Evolutionary conservation across 805 yeast genomes (phyloP), one percentile per base, ranked within the genome.

Genomic region (Komagataella phaffii): DNA sequence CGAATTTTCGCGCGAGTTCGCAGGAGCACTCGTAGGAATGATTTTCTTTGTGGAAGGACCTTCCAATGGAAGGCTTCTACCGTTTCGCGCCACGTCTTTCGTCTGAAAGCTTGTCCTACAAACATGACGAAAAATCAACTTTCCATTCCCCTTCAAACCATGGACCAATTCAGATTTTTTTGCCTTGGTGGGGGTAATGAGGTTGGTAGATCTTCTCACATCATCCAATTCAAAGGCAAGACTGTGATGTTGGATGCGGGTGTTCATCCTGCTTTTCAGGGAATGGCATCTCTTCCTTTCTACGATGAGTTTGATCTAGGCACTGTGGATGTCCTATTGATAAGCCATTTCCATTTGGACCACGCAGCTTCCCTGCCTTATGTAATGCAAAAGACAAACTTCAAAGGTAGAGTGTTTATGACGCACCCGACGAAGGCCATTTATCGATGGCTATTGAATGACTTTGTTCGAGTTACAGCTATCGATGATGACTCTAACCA

Each of bases 341-440:
- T 93, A 54, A 86, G 96, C 58, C 99, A 93, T 66, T 93, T 93
- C 74, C 99, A 93, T 67, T 73, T 93, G 62, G 99, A 93, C 64
- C 99, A 93, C 66, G 98, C 98, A 1, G 99, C 98, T 0, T 88
- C 97, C 0, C 73, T 93, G 52, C 99, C 99, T 0, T 93, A 90
- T 61, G 98, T 93, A 47, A 89, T 93, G 97, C 96, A 89, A 60
- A 95, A 89, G 61, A 93, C 99, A 0, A 85, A 77, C 57, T 93
- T 93, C 72, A 83, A 81, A 61, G 99, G 99, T 2, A 77, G 96
- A 49, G 99, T 93, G 4, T 91, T 91, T 65, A 93, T 93, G 99
- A 93, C 99, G 30, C 97, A 93, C 66, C 98, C 99, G 5, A 93
- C 99, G 0, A 93, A 93, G 70, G 98, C 99, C 45, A 93, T 93